These are phyloP conservation scores for Cercospora citrullina DNA, from an alignment of 2,329 filamentous ascomycete species.

Conservation along the genomic window DNA sequence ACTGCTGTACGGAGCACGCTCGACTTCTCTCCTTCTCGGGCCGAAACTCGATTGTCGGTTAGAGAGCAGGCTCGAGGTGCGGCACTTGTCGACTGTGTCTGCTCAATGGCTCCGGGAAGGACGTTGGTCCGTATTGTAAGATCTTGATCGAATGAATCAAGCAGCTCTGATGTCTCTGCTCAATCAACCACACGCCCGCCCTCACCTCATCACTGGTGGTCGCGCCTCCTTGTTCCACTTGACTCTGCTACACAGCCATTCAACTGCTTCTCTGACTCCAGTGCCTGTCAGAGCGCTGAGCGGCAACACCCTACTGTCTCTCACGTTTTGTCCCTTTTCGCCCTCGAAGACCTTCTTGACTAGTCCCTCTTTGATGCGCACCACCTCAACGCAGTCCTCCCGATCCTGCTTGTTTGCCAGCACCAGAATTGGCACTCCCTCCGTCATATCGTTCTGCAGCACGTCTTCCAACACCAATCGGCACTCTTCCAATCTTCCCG, in stretches of 20 bases:
- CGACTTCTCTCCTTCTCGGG: neutral
- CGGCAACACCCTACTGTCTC: constrained; percentile 87
- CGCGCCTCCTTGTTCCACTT: constrained; percentile 95
- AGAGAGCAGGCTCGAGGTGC: neutral
- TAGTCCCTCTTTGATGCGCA: constrained; percentile 93
- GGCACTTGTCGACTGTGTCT: neutral
- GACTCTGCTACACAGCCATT: constrained; percentile 88
- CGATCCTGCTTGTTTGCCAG: constrained; percentile 97
- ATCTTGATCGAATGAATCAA: no score
- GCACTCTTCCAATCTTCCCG: constrained; percentile 79
- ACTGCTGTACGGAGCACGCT: neutral
- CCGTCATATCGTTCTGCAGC: constrained; percentile 80
- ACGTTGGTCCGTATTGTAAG: neutral
- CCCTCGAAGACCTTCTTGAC: constrained; percentile 96
- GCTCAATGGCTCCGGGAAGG: neutral
- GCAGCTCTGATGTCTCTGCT: no score
- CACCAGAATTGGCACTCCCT: constrained; percentile 87
- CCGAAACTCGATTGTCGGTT: neutral
- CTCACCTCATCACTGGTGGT: constrained; percentile 77
- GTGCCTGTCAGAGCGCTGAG: constrained; percentile 82
- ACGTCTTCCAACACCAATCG: constrained; percentile 86
- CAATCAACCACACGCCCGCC: neutral
- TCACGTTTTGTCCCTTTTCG: constrained; percentile 79
- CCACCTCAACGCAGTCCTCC: constrained; percentile 96
- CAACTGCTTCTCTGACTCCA: constrained; percentile 91